These are phyloP conservation scores for Thelephora ganbajun DNA, from an alignment of 768 basidiomycete species.

Conservation along the genomic window DNA sequence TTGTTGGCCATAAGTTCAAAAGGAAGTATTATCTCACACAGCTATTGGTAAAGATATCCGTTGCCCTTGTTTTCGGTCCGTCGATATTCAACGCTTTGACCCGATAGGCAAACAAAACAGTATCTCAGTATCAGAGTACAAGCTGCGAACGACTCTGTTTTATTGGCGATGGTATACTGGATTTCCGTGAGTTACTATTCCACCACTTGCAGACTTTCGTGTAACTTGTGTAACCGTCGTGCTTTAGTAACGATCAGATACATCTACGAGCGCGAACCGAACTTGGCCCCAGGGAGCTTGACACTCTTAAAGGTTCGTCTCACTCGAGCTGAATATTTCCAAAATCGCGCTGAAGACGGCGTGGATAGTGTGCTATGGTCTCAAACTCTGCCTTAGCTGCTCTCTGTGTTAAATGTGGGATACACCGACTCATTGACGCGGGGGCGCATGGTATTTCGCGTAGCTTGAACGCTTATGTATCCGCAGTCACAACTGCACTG, in stretches of 20 bases:
- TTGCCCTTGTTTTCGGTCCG: not conserved
- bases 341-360: not conserved
- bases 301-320: conserved; percentile 56
- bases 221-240: conserved; percentile 2
- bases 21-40: conserved; percentile 52
- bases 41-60: conserved; percentile 42
- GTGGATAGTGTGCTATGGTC: conserved; percentile 65
- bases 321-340: not conserved
- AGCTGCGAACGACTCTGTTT: conserved; percentile 74
- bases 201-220: not conserved
- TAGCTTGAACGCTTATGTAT: conserved; percentile 39
- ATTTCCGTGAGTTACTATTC: conserved; percentile 44
- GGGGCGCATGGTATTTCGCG: conserved; percentile 38
- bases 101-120: not conserved
- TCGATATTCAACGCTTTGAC: conserved; percentile 15
- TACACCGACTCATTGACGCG: conserved; percentile 47
- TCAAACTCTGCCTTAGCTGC: conserved; percentile 69
- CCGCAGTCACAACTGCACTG: conserved; percentile 30
- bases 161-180: conserved; percentile 75
- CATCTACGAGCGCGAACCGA: conserved; percentile 48
- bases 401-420: conserved; percentile 53
- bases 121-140: conserved; percentile 28
- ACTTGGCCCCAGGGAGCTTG: conserved; percentile 61
- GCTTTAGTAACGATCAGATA: conserved; percentile 56
- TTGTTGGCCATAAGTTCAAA: conserved; percentile 50